A percentile compares a stretch with the other conserved stretches of the same genome.
Evolutionary conservation across 202 grass and related monocot species (phyloP).

Genomic region (Saccharum hybrid): DNA sequence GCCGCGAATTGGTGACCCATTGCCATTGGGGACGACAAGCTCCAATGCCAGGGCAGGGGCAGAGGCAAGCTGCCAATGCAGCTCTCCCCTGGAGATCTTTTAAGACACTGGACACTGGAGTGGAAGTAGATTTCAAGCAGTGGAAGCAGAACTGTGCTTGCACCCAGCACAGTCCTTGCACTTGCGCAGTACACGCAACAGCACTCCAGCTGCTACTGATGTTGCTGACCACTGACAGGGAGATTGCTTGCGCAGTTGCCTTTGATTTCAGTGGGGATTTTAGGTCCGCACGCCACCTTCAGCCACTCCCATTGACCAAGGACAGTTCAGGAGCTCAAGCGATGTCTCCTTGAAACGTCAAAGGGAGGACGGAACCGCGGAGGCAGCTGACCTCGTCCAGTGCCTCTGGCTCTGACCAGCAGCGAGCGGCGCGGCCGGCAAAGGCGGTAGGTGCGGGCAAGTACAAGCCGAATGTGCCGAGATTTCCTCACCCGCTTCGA

Average conservation of each 20-base stretch:
- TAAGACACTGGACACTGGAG: not conserved
- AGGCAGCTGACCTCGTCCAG: conserved; percentile 39
- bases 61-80: conserved; percentile 3
- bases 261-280: conserved; percentile 50
- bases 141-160: conserved; percentile 17
- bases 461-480: conserved; percentile 41
- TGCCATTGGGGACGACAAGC: not conserved
- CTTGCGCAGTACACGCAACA: conserved; percentile 32
- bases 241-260: conserved; percentile 45
- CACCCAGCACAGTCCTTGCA: conserved; percentile 30
- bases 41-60: conserved; percentile 29
- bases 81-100: conserved; percentile 30
- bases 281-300: conserved; percentile 39
- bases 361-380: conserved; percentile 19
- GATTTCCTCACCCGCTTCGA: conserved; percentile 45
- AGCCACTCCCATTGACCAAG: conserved; percentile 46
- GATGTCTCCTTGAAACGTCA: conserved; percentile 21
- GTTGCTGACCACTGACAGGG: conserved; percentile 16
- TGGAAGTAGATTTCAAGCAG: not conserved
- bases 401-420: too few species aligned
- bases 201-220: conserved; percentile 6
- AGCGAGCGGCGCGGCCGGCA: conserved; percentile 12
- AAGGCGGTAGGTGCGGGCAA: conserved; percentile 34
- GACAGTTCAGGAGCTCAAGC: conserved; percentile 38
- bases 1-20: conserved; percentile 34